phyloP scores from a whole-genome alignment of 2,329 filamentous ascomycete species.

The Talaromyces sp. region DNA sequence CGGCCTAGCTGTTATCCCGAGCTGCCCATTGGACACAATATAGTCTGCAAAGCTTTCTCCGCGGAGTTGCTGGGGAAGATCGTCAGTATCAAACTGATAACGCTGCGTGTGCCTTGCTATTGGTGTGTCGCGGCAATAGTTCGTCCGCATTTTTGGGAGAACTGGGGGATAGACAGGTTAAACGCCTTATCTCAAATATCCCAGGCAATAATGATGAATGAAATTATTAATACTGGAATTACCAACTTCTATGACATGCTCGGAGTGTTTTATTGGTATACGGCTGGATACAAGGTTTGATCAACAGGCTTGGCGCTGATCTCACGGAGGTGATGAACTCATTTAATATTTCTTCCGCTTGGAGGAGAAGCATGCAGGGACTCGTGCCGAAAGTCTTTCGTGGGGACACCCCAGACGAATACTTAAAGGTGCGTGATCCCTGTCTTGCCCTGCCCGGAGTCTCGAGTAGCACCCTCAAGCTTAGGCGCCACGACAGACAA shows the following conservation, averaged over 20 bases:
- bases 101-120: background rate
- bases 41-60: background rate
- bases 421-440: background rate
- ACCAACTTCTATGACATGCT: background rate
- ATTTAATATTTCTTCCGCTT: background rate
- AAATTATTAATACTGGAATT: background rate
- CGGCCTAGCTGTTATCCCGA: background rate
- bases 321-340: background rate
- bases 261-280: background rate
- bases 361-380: background rate
- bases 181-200: background rate
- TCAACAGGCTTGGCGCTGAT: background rate
- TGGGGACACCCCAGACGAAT: background rate
- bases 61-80: background rate
- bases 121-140: background rate
- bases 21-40: background rate
- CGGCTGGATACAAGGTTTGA: background rate
- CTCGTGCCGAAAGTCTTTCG: background rate
- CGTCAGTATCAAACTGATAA: background rate
- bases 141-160: background rate
- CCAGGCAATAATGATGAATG: background rate
- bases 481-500: background rate
- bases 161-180: background rate
- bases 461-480: background rate
- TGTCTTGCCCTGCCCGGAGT: background rate